Percentiles rank a stretch among this genome's conserved stretches.
These are phyloP conservation scores for Fimicolochytrium jonesii DNA, from an alignment of 192 early-diverging fungal genomes.

Conservation along the genomic window DNA sequence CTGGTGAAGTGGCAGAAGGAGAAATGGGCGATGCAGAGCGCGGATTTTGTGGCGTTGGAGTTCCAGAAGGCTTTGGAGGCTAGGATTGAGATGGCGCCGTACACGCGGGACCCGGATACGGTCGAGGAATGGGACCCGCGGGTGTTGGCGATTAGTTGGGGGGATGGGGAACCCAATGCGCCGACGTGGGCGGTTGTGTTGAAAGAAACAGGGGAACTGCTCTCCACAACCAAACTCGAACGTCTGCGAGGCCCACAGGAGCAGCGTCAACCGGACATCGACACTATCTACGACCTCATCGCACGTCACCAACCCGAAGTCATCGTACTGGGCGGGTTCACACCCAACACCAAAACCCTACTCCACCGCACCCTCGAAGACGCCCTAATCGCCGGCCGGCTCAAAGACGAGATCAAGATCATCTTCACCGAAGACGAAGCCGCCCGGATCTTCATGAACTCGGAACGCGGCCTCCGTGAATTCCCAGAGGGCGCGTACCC, in stretches of 20 bases:
- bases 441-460: slow-evolving; percentile 80
- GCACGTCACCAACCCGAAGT: slow-evolving; percentile 58
- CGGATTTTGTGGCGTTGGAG: slow-evolving; percentile 61
- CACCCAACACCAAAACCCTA: slow-evolving; percentile 61
- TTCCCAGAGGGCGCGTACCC: slow-evolving; percentile 57
- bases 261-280: slow-evolving; percentile 16
- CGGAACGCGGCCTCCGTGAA: slow-evolving; percentile 62
- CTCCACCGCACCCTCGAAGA: slow-evolving; percentile 55
- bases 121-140: slow-evolving; percentile 44
- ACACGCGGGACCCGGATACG: slow-evolving; percentile 31
- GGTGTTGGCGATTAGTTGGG: slow-evolving; percentile 68
- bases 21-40: slow-evolving; percentile 66
- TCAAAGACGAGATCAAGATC: slow-evolving; percentile 31
- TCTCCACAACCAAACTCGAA: slow-evolving; percentile 62
- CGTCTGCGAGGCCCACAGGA: slow-evolving; percentile 37
- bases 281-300: slow-evolving; percentile 3
- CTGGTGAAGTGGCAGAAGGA: slow-evolving; percentile 74
- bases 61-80: slow-evolving; percentile 63
- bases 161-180: slow-evolving; percentile 58
- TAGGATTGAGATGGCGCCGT: slow-evolving; percentile 58
- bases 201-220: slow-evolving; percentile 69
- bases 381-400: not conserved
- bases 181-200: slow-evolving; percentile 63
- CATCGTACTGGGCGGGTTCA: slow-evolving; percentile 78
- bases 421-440: slow-evolving; percentile 84